Conservation (phyloP, 2,329 filamentous ascomycete genomes). For the Trichophyton schoenleinii region DNA sequence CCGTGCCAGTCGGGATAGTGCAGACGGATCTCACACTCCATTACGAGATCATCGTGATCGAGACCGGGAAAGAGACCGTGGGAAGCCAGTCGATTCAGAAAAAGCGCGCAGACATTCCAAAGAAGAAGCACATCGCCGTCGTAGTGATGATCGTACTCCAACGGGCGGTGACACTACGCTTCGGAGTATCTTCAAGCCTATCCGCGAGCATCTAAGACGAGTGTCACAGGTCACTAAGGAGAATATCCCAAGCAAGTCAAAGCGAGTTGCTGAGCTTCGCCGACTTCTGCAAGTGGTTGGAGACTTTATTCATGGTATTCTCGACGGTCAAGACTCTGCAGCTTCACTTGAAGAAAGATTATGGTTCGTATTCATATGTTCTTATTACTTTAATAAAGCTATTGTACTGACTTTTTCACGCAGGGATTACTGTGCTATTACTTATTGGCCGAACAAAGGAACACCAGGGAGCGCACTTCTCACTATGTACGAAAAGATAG, state of each 20-base stretch:
- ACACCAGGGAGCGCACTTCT: constrained; percentile 13
- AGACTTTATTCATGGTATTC: constrained; percentile 32
- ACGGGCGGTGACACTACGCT: constrained; percentile 32
- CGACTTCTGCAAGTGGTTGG: constrained; percentile 34
- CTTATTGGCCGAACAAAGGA: constrained; percentile 37
- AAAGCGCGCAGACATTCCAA: constrained; percentile 5
- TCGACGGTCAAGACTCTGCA: constrained; percentile 28
- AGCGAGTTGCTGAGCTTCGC: constrained; percentile 33
- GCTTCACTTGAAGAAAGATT: constrained; percentile 32
- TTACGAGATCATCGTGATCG: constrained; percentile 19
- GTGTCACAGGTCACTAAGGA: constrained; percentile 37
- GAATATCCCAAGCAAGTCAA: constrained; percentile 31
- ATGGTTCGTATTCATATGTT: constrained; percentile 26
- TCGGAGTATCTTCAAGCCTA: constrained; percentile 36
- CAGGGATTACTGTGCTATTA: constrained; percentile 35
- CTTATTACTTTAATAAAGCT: background rate
- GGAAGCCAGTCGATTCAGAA: constrained; percentile 1
- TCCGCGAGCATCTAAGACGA: constrained; percentile 31
- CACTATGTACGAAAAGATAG: constrained; percentile 13
- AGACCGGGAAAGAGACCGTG: constrained; percentile 18
- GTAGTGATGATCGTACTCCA: constrained; percentile 15
- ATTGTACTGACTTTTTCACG: constrained; percentile 17
- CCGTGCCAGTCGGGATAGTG: constrained; percentile 30
- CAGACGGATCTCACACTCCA: constrained; percentile 33
- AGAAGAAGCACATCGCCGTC: constrained; percentile 17